A percentile compares a stretch with the other conserved stretches of the same genome.
Evolutionary conservation across 768 basidiomycete genomes (phyloP).

Genomic region (Boletus huronensis): DNA sequence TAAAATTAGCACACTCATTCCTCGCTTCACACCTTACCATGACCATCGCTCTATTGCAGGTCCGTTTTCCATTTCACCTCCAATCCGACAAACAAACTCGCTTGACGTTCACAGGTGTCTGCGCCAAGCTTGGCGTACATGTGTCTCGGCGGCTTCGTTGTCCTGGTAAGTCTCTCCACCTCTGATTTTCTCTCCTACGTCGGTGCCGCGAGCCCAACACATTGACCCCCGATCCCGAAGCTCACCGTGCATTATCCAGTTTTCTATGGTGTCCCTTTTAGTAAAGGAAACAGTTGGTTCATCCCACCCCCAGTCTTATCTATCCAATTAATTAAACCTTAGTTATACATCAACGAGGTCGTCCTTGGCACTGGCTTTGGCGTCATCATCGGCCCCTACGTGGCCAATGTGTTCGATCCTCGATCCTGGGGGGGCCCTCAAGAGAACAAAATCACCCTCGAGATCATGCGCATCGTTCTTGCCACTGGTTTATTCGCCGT

Average conservation of each 20-base stretch:
- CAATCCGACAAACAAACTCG: constrained; percentile 20
- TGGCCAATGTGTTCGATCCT: constrained; percentile 70
- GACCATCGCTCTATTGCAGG: constrained; percentile 22
- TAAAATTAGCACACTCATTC: too few species aligned
- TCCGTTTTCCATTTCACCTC: constrained; percentile 14
- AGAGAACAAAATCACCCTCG: constrained; percentile 68
- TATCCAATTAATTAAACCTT: not conserved
- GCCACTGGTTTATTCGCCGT: constrained; percentile 93
- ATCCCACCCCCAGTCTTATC: not conserved
- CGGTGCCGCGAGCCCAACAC: not conserved
- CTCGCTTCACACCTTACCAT: constrained; percentile 5
- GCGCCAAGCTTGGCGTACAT: constrained; percentile 55
- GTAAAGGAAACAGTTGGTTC: constrained; percentile 71
- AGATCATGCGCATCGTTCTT: constrained; percentile 84
- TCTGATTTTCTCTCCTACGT: not conserved
- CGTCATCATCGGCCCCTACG: constrained; percentile 65
- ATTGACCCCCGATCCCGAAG: too few species aligned
- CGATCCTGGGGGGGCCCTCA: constrained; percentile 65
- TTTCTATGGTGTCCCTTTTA: constrained; percentile 78
- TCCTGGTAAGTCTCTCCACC: constrained; percentile 34
- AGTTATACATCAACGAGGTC: constrained; percentile 92
- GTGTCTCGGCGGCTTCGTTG: constrained; percentile 56
- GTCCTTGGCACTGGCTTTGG: constrained; percentile 78
- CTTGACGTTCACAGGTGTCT: constrained; percentile 42
- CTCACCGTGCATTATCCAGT: constrained; percentile 40